phyloP scores from a whole-genome alignment of 2,329 filamentous ascomycete genomes.

The Colletotrichum musae region DNA sequence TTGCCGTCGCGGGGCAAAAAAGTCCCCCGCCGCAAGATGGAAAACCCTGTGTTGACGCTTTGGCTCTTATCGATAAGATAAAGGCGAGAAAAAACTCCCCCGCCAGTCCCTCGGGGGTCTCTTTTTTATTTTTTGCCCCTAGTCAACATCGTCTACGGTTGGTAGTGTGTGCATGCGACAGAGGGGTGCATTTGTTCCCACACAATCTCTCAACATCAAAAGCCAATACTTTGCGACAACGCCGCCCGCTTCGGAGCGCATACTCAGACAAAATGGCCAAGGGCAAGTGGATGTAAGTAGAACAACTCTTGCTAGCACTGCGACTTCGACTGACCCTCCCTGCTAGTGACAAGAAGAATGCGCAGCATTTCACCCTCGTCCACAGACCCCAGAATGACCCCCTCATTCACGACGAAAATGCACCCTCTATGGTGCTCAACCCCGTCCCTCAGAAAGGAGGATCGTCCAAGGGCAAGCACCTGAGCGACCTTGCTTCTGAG shows the following conservation, averaged over 20 bases:
- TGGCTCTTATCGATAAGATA: conserved; percentile 41
- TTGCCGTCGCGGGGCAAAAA: conserved; percentile 45
- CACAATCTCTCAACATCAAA: neutral
- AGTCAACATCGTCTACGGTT: neutral
- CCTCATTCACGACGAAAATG: conserved; percentile 91
- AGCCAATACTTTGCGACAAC: neutral
- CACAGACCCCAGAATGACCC: conserved; percentile 98
- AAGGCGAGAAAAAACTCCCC: conserved; percentile 13
- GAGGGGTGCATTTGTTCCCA: conserved; percentile 18
- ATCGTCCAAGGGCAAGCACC: conserved; percentile 70
- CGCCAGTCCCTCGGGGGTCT: conserved; percentile 19
- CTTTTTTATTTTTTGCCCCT: conserved; percentile 29
- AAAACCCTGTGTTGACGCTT: conserved; percentile 28
- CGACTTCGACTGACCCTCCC: conserved; percentile 41
- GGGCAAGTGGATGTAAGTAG: conserved; percentile 76
- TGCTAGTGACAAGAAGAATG: conserved; percentile 85
- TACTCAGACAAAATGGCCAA: conserved; percentile 72
- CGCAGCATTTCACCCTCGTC: conserved; percentile 93
- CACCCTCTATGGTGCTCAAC: conserved; percentile 92
- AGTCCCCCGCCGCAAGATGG: conserved; percentile 30
- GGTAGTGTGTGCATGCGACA: conserved; percentile 6
- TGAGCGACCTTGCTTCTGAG: conserved; percentile 83
- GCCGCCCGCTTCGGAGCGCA: neutral
- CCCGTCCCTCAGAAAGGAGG: conserved; percentile 64
- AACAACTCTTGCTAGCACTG: neutral